Evolutionary conservation across 1,284 basidiomycete species (phyloP).

Genomic region (Austroboletus novae-zelandiae): DNA sequence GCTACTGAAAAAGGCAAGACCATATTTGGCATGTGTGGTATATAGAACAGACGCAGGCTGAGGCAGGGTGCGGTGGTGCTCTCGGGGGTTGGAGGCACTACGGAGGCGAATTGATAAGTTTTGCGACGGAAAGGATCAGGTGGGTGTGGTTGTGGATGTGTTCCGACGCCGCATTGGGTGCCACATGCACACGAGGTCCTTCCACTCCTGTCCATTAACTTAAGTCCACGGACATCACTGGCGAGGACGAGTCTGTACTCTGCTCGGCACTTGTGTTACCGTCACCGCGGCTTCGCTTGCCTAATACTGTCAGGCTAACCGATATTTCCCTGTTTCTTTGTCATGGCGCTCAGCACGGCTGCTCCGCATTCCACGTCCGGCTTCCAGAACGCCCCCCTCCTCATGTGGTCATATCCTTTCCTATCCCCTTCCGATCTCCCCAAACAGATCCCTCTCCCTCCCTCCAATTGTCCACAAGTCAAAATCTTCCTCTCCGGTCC

Average conservation of each 20-base stretch:
- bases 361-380: constrained; percentile 24
- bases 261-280: constrained; percentile 35
- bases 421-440: constrained; percentile 19
- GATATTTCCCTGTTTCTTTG: constrained; percentile 35
- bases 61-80: too few relatives aligned
- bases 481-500: constrained; percentile 24
- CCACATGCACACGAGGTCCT: constrained; percentile 37
- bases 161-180: constrained; percentile 34
- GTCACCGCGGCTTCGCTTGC: constrained; percentile 40
- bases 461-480: constrained; percentile 14
- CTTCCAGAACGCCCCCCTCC: constrained; percentile 26
- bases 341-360: constrained; percentile 24
- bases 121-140: constrained; percentile 20
- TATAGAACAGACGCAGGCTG: constrained; percentile 3
- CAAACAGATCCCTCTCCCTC: constrained; percentile 17
- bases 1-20: constrained; percentile 27
- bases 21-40: constrained; percentile 23
- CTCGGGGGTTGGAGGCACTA: too few relatives aligned
- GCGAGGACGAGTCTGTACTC: constrained; percentile 27
- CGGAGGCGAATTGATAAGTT: constrained; percentile 2
- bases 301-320: constrained; percentile 29
- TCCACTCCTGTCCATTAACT: constrained; percentile 38
- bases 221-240: constrained; percentile 37
- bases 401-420: constrained; percentile 10
- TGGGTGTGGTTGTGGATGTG: constrained; percentile 6